Evolutionary conservation across 192 early-diverging fungal species (phyloP), one percentile per base, ranked within the genome.

Genomic region (Gamsiella multidivaricata): DNA sequence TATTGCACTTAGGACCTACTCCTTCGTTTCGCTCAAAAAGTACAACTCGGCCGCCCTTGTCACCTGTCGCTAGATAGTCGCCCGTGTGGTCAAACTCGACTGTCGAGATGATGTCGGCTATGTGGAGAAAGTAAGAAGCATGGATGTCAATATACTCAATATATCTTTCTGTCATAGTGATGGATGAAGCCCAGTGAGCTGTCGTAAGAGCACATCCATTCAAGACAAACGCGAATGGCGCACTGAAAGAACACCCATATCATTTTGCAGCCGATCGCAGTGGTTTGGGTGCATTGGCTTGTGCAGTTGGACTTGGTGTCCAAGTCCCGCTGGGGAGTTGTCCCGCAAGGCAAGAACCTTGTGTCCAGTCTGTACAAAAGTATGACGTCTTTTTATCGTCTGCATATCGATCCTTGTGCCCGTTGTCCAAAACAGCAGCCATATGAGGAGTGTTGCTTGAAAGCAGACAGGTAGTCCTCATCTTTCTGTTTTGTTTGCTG

Each of bases 11-110:
- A 36, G 23, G 29, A 88, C 92, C 84, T 93, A 97, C 96, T 37
- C 93, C 92, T 67, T 98, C 96, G 80, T 95, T 98, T 59, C 97
- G 85, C 80, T 99, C 97, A 84, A 99, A 99, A 53, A 99, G 84
- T n/a, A 99, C 97, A 1, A 99, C 95, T 53, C 97, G 90, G 2
- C 97, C 97, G 37, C 97, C 97, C 72, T 95, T 96, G 81, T 99
- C 97, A 45, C 97, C 97, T 23, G 97, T 99, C 10, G 96, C 97
- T 49, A 99, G 86, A 68, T 95, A 99, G 80, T 98, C 94, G 50
- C 97, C 97, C 29, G 95, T 95, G 28, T 94, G 91, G 83, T 99
- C 96, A 82, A 99, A 99, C 83, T 99, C 97, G 11, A 99, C 97
- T 11, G 96, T 94, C 58, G 96, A 97, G 61, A 99, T 99, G 55